Conservation (phyloP, 495 filamentous ascomycete genomes). For the Parathielavia hyrcaniae region DNA sequence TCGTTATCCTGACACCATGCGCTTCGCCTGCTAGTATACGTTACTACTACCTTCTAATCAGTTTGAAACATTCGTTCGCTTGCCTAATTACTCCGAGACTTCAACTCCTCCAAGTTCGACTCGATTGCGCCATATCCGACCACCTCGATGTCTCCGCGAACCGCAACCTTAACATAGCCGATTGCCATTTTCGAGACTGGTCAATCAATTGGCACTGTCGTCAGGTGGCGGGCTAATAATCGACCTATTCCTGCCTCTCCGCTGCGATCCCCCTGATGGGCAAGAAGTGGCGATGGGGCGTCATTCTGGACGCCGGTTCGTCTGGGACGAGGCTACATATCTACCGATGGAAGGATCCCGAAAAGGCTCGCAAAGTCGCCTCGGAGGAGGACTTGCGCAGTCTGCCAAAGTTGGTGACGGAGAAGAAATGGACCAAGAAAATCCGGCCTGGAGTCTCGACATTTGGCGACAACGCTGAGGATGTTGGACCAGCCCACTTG, state of each 20-base stretch:
- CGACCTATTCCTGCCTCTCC: not conserved
- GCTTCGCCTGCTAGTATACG: conserved; percentile 11
- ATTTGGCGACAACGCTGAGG: conserved; percentile 68
- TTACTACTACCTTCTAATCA: conserved; percentile 22
- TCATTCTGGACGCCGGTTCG: conserved; percentile 59
- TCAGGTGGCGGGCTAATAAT: not conserved
- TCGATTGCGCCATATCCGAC: not conserved
- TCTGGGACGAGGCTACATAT: conserved; percentile 87
- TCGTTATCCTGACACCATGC: conserved; percentile 22
- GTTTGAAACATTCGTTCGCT: not conserved
- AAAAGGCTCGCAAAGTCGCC: conserved; percentile 57
- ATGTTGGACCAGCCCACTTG: conserved; percentile 76
- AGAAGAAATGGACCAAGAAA: conserved; percentile 88
- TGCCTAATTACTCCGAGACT: not conserved
- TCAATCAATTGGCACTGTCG: not conserved
- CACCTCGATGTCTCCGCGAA: conserved; percentile 7
- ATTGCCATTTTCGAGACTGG: not conserved
- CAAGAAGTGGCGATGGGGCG: conserved; percentile 46
- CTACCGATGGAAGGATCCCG: conserved; percentile 81
- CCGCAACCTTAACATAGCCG: not conserved
- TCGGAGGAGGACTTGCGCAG: conserved; percentile 55
- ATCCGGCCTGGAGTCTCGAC: conserved; percentile 88
- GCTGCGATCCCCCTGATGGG: conserved; percentile 2
- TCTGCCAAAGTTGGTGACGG: conserved; percentile 73
- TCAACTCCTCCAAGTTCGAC: conserved; percentile 2